A percentile compares a stretch with the other conserved stretches of the same genome.
Evolutionary conservation across 2,329 filamentous ascomycete genomes (phyloP).

Genomic region (Lojkania enalia): DNA sequence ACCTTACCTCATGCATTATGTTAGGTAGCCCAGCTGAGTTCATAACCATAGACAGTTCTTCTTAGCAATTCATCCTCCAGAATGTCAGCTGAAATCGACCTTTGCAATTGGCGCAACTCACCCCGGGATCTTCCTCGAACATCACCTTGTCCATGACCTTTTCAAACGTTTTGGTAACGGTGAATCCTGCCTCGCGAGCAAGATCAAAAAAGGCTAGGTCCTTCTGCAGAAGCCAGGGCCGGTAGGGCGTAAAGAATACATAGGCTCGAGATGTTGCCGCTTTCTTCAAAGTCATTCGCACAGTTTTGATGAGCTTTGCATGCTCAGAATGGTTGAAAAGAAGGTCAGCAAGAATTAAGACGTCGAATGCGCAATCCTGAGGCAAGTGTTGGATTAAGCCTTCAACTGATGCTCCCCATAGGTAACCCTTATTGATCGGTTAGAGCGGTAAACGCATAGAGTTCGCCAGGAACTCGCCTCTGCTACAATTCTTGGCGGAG

Average conservation of each 20-base stretch:
- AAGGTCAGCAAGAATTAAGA: conserved; percentile 84
- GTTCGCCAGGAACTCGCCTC: conserved; percentile 27
- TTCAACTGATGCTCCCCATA: conserved; percentile 74
- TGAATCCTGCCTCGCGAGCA: conserved; percentile 69
- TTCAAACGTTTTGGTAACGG: conserved; percentile 79
- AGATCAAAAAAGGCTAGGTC: conserved; percentile 86
- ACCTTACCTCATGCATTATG: no score
- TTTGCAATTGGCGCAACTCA: conserved; percentile 41
- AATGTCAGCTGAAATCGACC: neutral
- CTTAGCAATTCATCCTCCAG: neutral
- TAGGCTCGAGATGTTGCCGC: conserved; percentile 64
- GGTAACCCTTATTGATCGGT: conserved; percentile 62
- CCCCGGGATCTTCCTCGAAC: conserved; percentile 85
- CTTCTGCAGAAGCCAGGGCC: conserved; percentile 84
- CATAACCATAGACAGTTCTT: conserved; percentile 2
- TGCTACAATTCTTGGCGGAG: conserved; percentile 44
- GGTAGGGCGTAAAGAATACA: conserved; percentile 93
- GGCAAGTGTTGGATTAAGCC: conserved; percentile 63
- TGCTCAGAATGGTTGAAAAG: conserved; percentile 93
- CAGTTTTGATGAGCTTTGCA: conserved; percentile 71
- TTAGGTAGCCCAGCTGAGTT: conserved; percentile 1
- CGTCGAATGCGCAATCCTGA: conserved; percentile 65
- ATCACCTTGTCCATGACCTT: conserved; percentile 81
- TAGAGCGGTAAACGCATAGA: conserved; percentile 22
- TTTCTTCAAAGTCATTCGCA: conserved; percentile 67